Evolutionary conservation across 1,284 basidiomycete species (phyloP).

Genomic region (Kwoniella shivajii): DNA sequence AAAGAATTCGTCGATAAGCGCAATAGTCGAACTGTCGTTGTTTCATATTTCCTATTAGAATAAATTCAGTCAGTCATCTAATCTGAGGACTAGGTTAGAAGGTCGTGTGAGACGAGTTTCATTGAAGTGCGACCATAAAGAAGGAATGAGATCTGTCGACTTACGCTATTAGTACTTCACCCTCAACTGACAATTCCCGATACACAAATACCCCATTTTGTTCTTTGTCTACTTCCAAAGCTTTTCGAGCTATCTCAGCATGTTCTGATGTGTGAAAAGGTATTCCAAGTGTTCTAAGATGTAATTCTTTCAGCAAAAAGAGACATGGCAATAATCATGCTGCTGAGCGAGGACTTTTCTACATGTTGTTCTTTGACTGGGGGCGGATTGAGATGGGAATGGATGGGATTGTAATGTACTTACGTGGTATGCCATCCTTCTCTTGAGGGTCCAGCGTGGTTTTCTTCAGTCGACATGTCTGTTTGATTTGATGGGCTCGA

Average conservation of each 20-base stretch:
- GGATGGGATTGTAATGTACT: too few relatives aligned
- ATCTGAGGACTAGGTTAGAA: neutral
- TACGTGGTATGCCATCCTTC: constrained; percentile 41
- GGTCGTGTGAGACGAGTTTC: too few relatives aligned
- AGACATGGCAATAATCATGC: neutral
- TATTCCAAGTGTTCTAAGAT: constrained; percentile 66
- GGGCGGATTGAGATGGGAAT: too few relatives aligned
- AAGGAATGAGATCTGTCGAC: neutral
- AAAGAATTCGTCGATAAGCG: constrained; percentile 79
- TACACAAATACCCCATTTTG: constrained; percentile 76
- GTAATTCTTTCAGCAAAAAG: neutral
- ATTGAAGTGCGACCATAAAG: neutral
- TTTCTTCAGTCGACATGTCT: constrained; percentile 10
- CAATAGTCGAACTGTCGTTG: constrained; percentile 80
- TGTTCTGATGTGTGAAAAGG: constrained; percentile 74
- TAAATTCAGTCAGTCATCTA: neutral
- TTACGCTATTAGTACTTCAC: constrained; percentile 70
- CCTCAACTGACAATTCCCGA: constrained; percentile 67
- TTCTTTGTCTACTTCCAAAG: constrained; percentile 81
- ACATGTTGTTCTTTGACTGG: too few relatives aligned
- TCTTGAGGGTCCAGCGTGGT: constrained; percentile 19
- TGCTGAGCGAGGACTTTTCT: too few relatives aligned
- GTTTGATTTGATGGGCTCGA: neutral
- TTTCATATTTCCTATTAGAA: constrained; percentile 34
- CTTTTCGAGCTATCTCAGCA: constrained; percentile 73